Base-by-base conservation (phyloP, 2,329 filamentous ascomycete species). In the Ascochyta pisi region DNA sequence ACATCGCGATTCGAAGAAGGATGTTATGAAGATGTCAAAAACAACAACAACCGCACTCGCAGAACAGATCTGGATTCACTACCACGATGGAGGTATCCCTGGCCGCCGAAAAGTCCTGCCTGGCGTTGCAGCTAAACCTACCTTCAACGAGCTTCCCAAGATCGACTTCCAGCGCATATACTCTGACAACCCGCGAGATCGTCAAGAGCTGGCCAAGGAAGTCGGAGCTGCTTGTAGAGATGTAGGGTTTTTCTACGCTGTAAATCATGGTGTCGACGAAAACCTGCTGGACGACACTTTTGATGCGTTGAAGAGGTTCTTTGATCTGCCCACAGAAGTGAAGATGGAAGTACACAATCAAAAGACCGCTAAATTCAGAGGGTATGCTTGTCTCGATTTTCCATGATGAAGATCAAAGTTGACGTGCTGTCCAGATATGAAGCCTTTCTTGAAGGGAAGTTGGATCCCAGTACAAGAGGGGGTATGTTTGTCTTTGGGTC, bases 341-440 rank as follows among this genome's bases (percentile, higher is more conserved):
- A 76, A 76, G 54, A 76, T 76, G 73, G 68, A 74, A 35, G 65
- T 65, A 4, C 71, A 74, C 34, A 71, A 73, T 7, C 67, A 74
- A 37, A 75, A 74, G 57, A 74, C 66, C 3, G 54, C 68, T 4
- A 71, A 68, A 38, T 73, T 75, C 35, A 64, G 69, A 39, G 74
- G 74, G 10, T 76, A 74, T 35, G 16, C 9, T 22, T 29, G n/a
- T 9, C 35, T 4, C n/a, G 35, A 19, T 3, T 4, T 8, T 41
- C 24, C 8, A 6, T n/a, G 12, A 10, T 13, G 5, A 41, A 41
- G 38, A 8, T 13, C 1, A 16, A 7, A 6, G 16, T 38, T 51
- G 10, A 57, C 24, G 27, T 7, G 1, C 4, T 9, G 8, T 5
- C 34, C 23, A 56, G 53, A 13, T 51, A 57, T 13, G 72, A 76